A percentile compares a stretch with the other conserved stretches of the same genome.
phyloP scores from a whole-genome alignment of 2,329 filamentous ascomycete genomes.

The Pseudogymnoascus sp. region DNA sequence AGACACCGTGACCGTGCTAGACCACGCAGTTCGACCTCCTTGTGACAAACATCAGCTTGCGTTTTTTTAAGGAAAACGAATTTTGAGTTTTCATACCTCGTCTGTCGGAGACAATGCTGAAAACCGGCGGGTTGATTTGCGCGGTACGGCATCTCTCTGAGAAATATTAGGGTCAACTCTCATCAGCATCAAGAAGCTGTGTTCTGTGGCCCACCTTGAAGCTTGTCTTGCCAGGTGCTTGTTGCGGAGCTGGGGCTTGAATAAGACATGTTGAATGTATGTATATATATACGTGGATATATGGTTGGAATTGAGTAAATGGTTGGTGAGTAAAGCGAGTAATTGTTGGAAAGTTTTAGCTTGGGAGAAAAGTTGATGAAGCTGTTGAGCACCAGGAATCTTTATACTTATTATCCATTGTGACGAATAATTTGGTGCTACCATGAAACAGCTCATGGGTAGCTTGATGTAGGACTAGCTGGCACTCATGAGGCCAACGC shows the following conservation, averaged over 20 bases:
- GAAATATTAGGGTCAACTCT: conserved; percentile 15
- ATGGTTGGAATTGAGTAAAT: background rate
- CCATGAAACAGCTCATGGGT: conserved; percentile 7
- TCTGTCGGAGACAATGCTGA: conserved; percentile 65
- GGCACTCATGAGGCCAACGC: conserved; percentile 7
- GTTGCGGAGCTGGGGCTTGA: conserved; percentile 20
- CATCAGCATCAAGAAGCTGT: conserved; percentile 21
- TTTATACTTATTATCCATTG: conserved; percentile 6
- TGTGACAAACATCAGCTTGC: conserved; percentile 18
- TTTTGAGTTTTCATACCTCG: conserved; percentile 45
- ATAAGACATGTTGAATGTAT: conserved; percentile 23
- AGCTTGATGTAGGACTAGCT: conserved; percentile 1
- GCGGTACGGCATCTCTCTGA: conserved; percentile 49
- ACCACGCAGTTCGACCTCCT: conserved; percentile 91
- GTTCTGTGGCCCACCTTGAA: conserved; percentile 28
- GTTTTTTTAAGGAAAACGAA: background rate
- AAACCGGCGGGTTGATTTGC: conserved; percentile 48
- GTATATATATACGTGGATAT: background rate
- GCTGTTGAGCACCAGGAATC: background rate
- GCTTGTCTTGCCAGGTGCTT: conserved; percentile 30
- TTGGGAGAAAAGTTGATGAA: background rate
- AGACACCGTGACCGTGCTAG: conserved; percentile 65
- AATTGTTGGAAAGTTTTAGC: background rate
- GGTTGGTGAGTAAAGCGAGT: background rate
- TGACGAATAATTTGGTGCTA: conserved; percentile 2